A percentile compares a stretch with the other conserved stretches of the same genome.
Conservation (phyloP, 768 basidiomycete species). For the Lactarius indigo region DNA sequence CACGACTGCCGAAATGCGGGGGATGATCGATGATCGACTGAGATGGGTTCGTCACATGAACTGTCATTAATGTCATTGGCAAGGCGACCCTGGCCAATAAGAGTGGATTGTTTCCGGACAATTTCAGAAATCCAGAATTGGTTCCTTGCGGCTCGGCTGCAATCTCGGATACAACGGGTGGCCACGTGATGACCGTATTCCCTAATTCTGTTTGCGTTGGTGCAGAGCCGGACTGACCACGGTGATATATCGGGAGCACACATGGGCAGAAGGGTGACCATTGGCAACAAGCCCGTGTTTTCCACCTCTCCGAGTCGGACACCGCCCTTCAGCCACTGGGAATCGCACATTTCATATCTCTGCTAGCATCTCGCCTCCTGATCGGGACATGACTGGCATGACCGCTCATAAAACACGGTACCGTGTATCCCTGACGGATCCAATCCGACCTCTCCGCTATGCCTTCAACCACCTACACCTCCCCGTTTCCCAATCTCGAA, state of each 20-base stretch:
- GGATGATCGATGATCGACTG: too few relatives aligned
- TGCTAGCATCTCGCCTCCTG: background rate
- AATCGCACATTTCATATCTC: background rate
- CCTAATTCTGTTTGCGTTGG: background rate
- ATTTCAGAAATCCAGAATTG: too few relatives aligned
- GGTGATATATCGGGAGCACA: too few relatives aligned
- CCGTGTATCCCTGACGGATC: background rate
- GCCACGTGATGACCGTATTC: background rate
- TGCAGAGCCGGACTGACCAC: background rate
- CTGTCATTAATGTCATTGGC: too few relatives aligned
- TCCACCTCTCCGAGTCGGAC: background rate
- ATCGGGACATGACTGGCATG: background rate
- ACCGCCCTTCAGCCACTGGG: background rate
- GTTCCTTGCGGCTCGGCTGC: background rate
- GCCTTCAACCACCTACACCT: constrained; percentile 14
- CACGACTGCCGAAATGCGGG: too few relatives aligned
- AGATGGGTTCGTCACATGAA: too few relatives aligned
- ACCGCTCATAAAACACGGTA: background rate
- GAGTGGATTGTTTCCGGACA: too few relatives aligned
- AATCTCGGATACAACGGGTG: too few relatives aligned
- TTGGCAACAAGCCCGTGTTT: background rate
- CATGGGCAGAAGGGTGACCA: background rate
- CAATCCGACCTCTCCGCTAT: constrained; percentile 18
- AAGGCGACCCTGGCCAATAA: too few relatives aligned
- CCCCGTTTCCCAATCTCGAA: constrained; percentile 1